These are phyloP conservation scores for Saturnispora diversa DNA, from an alignment of 805 yeast species.

Conservation along the genomic window DNA sequence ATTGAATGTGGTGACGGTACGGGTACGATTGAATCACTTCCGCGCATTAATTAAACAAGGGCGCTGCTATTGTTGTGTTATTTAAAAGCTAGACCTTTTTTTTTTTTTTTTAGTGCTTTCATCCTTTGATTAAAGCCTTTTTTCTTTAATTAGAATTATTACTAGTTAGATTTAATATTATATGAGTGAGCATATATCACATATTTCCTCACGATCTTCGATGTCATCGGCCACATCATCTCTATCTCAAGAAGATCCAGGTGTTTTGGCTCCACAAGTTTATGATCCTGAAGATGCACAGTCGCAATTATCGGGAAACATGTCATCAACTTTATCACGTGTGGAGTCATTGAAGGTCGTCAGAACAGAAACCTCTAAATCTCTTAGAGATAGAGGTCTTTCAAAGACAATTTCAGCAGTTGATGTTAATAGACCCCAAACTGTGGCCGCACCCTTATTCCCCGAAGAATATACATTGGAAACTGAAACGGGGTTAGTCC, in stretches of 20 bases:
- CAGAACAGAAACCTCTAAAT: slow-evolving; percentile 66
- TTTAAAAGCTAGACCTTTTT: too few species aligned
- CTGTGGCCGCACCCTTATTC: slow-evolving; percentile 59
- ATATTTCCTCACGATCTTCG: slow-evolving; percentile 6
- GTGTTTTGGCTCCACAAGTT: slow-evolving; percentile 27
- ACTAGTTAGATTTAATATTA: too few species aligned
- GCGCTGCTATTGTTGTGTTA: too few species aligned
- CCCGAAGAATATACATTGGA: slow-evolving; percentile 91
- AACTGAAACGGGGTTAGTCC: slow-evolving; percentile 83
- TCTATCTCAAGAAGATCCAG: neutral
- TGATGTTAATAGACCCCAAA: slow-evolving; percentile 49
- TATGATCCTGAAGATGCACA: slow-evolving; percentile 42
- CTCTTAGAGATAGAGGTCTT: slow-evolving; percentile 57
- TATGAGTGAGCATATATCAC: neutral
- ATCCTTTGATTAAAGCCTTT: neutral
- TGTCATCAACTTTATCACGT: slow-evolving; percentile 26
- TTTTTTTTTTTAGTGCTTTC: neutral
- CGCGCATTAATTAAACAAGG: too few species aligned
- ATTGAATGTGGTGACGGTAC: too few species aligned
- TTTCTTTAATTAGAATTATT: neutral
- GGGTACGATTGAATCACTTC: too few species aligned
- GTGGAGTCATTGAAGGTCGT: slow-evolving; percentile 34
- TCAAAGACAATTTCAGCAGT: slow-evolving; percentile 45
- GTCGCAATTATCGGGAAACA: slow-evolving; percentile 33
- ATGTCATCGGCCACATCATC: slow-evolving; percentile 10